Conservation (phyloP, 192 early-diverging fungal species). For the Entomortierella lignicola region DNA sequence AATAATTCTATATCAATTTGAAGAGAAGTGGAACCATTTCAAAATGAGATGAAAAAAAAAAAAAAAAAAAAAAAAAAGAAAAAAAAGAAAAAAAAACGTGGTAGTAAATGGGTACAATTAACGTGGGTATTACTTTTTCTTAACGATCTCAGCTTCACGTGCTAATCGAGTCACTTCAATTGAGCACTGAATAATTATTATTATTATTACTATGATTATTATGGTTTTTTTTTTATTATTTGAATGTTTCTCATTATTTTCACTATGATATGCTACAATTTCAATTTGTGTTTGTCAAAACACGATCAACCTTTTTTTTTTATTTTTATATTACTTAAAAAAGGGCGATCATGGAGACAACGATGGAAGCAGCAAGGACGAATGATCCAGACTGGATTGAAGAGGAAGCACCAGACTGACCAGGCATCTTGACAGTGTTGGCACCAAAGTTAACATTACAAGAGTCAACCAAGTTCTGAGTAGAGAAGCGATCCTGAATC, state of each 20-base stretch:
- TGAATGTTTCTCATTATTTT: not conserved
- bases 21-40: no score
- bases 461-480: constrained; percentile 29
- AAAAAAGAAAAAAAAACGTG: no score
- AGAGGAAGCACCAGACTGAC: constrained; percentile 30
- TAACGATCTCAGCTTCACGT: no score
- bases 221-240: not conserved
- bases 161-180: no score
- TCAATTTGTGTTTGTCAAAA: no score
- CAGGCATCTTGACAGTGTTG: constrained; percentile 44
- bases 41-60: no score
- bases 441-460: constrained; percentile 53
- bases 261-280: not conserved
- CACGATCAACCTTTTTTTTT: not conserved
- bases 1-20: no score
- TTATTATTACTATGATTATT: no score
- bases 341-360: constrained; percentile 36
- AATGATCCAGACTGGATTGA: constrained; percentile 26
- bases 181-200: no score
- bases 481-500: constrained; percentile 40
- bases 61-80: no score
- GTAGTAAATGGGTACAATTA: no score
- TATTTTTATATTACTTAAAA: constrained; percentile 15
- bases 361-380: constrained; percentile 23
- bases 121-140: no score